phyloP scores from a whole-genome alignment of 2,329 filamentous ascomycete genomes.

The Exophiala lecanii-corni region DNA sequence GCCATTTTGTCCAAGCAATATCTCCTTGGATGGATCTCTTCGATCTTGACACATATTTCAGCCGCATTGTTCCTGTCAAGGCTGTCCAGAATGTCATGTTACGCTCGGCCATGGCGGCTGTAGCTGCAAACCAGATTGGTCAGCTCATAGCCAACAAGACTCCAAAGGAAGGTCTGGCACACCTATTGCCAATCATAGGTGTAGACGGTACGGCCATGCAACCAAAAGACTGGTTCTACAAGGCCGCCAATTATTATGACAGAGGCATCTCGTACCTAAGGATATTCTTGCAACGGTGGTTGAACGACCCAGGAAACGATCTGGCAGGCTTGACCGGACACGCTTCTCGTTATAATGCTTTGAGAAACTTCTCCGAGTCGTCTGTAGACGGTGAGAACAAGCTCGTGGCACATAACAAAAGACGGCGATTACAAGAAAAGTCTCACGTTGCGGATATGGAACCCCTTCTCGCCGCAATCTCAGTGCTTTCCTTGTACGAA shows the following conservation, averaged over 20 bases:
- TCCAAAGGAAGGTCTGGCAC: slow-evolving; percentile 15
- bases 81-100: slow-evolving; percentile 33
- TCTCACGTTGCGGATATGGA: slow-evolving; percentile 41
- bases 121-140: slow-evolving; percentile 38
- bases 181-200: slow-evolving; percentile 18
- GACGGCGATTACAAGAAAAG: slow-evolving; percentile 34
- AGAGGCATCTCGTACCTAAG: slow-evolving; percentile 50
- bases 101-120: slow-evolving; percentile 35
- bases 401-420: slow-evolving; percentile 27
- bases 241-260: slow-evolving; percentile 58
- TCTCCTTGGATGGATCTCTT: slow-evolving; percentile 40
- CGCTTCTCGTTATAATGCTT: slow-evolving; percentile 14
- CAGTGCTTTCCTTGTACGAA: slow-evolving; percentile 64
- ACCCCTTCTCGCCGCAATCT: slow-evolving; percentile 60
- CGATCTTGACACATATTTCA: slow-evolving; percentile 37
- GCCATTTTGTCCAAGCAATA: slow-evolving; percentile 35
- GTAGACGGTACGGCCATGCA: slow-evolving; percentile 23
- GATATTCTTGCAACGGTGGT: slow-evolving; percentile 36
- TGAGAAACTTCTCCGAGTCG: slow-evolving; percentile 9
- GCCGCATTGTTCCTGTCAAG: slow-evolving; percentile 35
- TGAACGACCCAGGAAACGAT: slow-evolving; percentile 24
- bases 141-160: slow-evolving; percentile 19
- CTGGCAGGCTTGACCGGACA: slow-evolving; percentile 15
- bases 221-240: slow-evolving; percentile 54
- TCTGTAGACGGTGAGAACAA: slow-evolving; percentile 1